These are phyloP conservation scores for Microdochium nivale DNA, from an alignment of 2,329 filamentous ascomycete genomes.

Conservation along the genomic window DNA sequence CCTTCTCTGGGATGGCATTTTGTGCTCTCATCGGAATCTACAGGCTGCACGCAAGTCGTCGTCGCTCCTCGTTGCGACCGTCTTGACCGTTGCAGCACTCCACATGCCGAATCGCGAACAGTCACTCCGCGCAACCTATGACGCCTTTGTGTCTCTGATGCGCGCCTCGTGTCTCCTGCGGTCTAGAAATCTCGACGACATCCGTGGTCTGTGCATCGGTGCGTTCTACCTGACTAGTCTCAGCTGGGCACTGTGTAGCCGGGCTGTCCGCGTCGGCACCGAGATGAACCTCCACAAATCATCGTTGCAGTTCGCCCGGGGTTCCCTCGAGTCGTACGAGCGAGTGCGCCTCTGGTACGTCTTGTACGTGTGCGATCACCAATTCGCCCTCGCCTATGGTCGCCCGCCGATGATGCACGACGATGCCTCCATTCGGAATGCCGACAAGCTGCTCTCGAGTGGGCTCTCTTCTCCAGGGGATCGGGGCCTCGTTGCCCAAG, in stretches of 20 bases:
- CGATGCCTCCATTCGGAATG: slow-evolving; percentile 23
- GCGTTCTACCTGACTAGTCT: slow-evolving; percentile 29
- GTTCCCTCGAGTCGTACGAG: slow-evolving; percentile 21
- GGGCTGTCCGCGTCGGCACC: slow-evolving; percentile 26
- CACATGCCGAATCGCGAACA: slow-evolving; percentile 9
- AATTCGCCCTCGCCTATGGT: slow-evolving; percentile 29
- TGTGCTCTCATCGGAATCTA: slow-evolving; percentile 9
- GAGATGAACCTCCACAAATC: slow-evolving; percentile 29
- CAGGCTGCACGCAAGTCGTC: slow-evolving; percentile 9
- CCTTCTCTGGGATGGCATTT: slow-evolving; percentile 10
- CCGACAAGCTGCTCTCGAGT: slow-evolving; percentile 14
- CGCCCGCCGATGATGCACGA: slow-evolving; percentile 26
- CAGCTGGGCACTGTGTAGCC: slow-evolving; percentile 28
- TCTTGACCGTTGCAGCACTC: slow-evolving; percentile 12
- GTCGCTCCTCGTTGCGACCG: slow-evolving; percentile 9
- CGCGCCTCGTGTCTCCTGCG: slow-evolving; percentile 14
- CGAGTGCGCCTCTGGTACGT: slow-evolving; percentile 28
- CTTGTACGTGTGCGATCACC: slow-evolving; percentile 26
- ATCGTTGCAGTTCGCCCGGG: slow-evolving; percentile 22
- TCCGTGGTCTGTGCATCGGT: slow-evolving; percentile 26
- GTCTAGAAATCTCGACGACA: slow-evolving; percentile 25
- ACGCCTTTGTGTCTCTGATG: slow-evolving; percentile 10
- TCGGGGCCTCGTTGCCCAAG: slow-evolving; percentile 5
- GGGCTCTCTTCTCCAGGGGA: slow-evolving; percentile 4
- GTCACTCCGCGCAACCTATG: slow-evolving; percentile 6